Percentiles rank a stretch among this genome's conserved stretches.
These are phyloP conservation scores for Talaromyces pinophilus DNA, from an alignment of 2,329 filamentous ascomycete species.

Conservation along the genomic window DNA sequence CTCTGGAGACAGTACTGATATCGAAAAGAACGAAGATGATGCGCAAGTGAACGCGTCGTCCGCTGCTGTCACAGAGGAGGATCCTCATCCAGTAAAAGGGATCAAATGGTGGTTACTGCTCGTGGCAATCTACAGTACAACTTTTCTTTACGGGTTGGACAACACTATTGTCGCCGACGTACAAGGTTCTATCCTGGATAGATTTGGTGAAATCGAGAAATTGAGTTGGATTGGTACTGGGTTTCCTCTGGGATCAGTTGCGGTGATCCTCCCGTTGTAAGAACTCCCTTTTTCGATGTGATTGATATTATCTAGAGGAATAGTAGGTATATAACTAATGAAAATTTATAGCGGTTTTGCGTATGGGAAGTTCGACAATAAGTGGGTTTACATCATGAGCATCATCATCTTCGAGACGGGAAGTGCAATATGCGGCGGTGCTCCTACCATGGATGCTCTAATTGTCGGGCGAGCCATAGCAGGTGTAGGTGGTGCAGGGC, in stretches of 20 bases:
- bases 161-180: conserved; percentile 55
- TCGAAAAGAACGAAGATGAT: not conserved
- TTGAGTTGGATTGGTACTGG: not conserved
- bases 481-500: not conserved
- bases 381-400: conserved; percentile 25
- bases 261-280: not conserved
- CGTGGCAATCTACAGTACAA: conserved; percentile 36
- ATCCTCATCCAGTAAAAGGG: not conserved
- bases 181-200: conserved; percentile 45
- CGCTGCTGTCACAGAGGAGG: not conserved
- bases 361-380: not conserved
- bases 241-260: not conserved
- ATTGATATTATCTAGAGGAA: not conserved
- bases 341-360: not conserved
- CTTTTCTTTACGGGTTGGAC: conserved; percentile 39
- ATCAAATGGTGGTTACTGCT: not conserved
- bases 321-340: not conserved
- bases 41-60: not conserved
- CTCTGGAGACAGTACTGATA: not conserved
- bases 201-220: conserved; percentile 33
- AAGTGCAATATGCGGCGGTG: not conserved
- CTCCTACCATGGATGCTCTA: not conserved
- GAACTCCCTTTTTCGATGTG: not conserved
- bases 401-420: not conserved
- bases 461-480: conserved; percentile 3